phyloP scores from a whole-genome alignment of 495 filamentous ascomycete species.

The Xylaria flabelliformis region DNA sequence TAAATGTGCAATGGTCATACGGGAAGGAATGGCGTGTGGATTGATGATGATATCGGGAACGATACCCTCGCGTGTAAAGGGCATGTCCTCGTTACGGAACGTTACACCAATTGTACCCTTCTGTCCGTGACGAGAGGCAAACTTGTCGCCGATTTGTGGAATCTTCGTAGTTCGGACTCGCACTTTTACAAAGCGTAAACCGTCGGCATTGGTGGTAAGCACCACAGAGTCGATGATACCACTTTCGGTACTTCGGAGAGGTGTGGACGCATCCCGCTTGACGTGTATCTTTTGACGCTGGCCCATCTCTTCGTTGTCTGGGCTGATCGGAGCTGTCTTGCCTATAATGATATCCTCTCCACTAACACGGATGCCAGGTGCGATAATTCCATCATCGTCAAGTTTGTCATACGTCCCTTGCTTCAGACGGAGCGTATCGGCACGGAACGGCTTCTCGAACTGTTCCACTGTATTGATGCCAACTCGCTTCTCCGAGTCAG shows the following conservation, averaged over 20 bases:
- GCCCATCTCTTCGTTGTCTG: conserved; percentile 92
- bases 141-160: conserved; percentile 99
- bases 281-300: conserved; percentile 86
- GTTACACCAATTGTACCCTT: conserved; percentile 99
- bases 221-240: conserved; percentile 95
- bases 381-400: conserved; percentile 91
- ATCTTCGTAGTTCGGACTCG: conserved; percentile 97
- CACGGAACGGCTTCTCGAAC: conserved; percentile 93
- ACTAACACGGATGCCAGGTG: conserved; percentile 89
- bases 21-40: conserved; percentile 98
- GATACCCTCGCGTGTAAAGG: conserved; percentile 90
- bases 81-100: conserved; percentile 97
- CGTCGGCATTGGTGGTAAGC: conserved; percentile 89
- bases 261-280: conserved; percentile 94
- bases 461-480: conserved; percentile 87
- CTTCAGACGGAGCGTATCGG: conserved; percentile 86
- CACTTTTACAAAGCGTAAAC: conserved; percentile 92
- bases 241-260: conserved; percentile 91
- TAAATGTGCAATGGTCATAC: conserved; percentile 99
- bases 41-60: conserved; percentile 98
- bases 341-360: conserved; percentile 99
- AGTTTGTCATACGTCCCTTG: conserved; percentile 98
- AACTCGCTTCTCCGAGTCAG: conserved; percentile 92
- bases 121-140: conserved; percentile 97
- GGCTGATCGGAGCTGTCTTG: conserved; percentile 92